Evolutionary conservation across 2,329 filamentous ascomycete species (phyloP).

Genomic region (Fusarium euwallaceae): DNA sequence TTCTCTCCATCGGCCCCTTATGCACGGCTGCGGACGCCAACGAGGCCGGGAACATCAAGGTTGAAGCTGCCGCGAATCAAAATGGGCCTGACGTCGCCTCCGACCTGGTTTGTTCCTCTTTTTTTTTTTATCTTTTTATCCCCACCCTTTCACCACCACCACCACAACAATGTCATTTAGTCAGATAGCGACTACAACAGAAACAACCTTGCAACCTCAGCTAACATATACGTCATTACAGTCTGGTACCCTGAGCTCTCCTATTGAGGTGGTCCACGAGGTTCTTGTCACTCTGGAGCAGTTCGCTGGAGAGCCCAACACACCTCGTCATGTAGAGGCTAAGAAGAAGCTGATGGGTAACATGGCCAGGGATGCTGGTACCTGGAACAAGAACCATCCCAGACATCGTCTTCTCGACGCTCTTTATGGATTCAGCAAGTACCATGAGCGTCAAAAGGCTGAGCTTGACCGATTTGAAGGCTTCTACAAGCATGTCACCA

Average conservation of each 20-base stretch:
- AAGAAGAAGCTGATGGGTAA: constrained; percentile 48
- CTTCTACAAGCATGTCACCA: constrained; percentile 54
- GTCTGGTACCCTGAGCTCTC: constrained; percentile 15
- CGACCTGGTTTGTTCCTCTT: constrained; percentile 33
- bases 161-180: neutral
- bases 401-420: constrained; percentile 57
- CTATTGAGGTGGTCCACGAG: constrained; percentile 46
- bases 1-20: constrained; percentile 10
- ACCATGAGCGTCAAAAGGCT: constrained; percentile 51
- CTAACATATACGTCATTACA: constrained; percentile 24
- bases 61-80: constrained; percentile 11
- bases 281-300: constrained; percentile 47
- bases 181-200: neutral
- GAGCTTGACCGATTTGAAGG: constrained; percentile 54
- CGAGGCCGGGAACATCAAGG: constrained; percentile 20
- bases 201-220: neutral
- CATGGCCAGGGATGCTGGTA: constrained; percentile 47
- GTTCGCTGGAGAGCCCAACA: constrained; percentile 31
- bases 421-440: constrained; percentile 53
- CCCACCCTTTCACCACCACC: neutral
- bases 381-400: constrained; percentile 53
- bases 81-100: constrained; percentile 27
- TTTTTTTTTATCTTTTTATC: neutral
- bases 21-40: constrained; percentile 20
- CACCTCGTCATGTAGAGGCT: constrained; percentile 48